These are phyloP conservation scores for Debaryomyces maramus DNA, from an alignment of 805 yeast genomes.

Conservation along the genomic window DNA sequence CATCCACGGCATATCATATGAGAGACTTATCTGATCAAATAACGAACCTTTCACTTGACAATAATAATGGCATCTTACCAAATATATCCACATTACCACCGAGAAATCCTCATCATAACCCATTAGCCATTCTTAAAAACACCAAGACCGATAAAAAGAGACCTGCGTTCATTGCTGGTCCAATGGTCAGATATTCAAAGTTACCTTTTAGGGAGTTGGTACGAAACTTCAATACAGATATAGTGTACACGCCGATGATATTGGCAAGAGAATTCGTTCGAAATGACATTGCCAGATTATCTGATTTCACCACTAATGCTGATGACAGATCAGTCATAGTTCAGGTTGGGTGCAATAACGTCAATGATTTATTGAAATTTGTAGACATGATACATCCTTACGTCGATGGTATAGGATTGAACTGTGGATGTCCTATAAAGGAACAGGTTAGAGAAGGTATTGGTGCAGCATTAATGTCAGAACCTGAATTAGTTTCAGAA, in stretches of 20 bases:
- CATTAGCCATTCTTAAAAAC: slow-evolving; percentile 32
- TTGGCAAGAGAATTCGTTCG: slow-evolving; percentile 93
- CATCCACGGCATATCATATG: background rate
- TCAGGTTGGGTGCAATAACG: slow-evolving; percentile 89
- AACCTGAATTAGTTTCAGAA: slow-evolving; percentile 72
- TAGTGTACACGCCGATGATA: slow-evolving; percentile 95
- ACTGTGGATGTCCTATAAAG: slow-evolving; percentile 96
- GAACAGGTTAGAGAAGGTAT: slow-evolving; percentile 95
- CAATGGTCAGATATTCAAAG: slow-evolving; percentile 96
- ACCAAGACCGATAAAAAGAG: slow-evolving; percentile 23
- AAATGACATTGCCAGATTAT: slow-evolving; percentile 71
- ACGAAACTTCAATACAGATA: slow-evolving; percentile 70
- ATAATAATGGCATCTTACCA: slow-evolving; percentile 3
- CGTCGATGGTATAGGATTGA: slow-evolving; percentile 91
- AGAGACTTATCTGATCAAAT: background rate
- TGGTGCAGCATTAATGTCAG: slow-evolving; percentile 91
- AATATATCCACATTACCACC: slow-evolving; percentile 5
- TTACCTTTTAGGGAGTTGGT: slow-evolving; percentile 82
- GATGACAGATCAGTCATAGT: slow-evolving; percentile 73
- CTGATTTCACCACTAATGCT: slow-evolving; percentile 82
- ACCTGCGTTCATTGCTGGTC: slow-evolving; percentile 60
- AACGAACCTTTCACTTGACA: background rate
- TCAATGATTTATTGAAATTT: slow-evolving; percentile 75
- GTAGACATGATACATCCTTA: slow-evolving; percentile 87
- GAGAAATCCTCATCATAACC: slow-evolving; percentile 29